Evolutionary conservation across 345 rosid genomes (phyloP).

Genomic region (Eucalyptus microcorys): DNA sequence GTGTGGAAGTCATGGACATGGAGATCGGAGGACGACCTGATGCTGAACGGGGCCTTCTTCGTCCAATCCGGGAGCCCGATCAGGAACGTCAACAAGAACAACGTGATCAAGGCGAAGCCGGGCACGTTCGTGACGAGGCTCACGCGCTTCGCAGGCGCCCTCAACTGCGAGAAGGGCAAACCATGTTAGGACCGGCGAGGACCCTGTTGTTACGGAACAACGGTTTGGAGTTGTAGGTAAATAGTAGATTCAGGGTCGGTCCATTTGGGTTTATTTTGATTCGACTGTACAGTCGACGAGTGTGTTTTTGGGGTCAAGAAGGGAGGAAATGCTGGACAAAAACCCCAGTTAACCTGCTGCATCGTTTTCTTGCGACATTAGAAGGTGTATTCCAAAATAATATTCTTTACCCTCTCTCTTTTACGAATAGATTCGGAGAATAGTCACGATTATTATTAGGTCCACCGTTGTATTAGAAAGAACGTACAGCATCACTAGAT

Average conservation of each 20-base stretch:
- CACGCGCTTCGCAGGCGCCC: conserved; percentile 14
- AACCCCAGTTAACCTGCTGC: not conserved
- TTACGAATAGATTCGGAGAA: not conserved
- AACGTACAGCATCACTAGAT: not conserved
- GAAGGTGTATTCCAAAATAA: not conserved
- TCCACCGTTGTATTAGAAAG: not conserved
- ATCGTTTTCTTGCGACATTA: not conserved
- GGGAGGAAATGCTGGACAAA: not conserved
- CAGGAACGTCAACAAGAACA: not conserved
- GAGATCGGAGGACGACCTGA: conserved; percentile 18
- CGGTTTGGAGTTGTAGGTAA: not conserved
- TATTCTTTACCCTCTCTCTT: not conserved
- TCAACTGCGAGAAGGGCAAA: conserved; percentile 4
- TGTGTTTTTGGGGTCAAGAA: not conserved
- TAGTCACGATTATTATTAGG: not conserved
- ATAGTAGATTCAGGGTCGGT: not conserved
- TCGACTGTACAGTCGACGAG: not conserved
- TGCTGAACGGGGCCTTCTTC: conserved; percentile 36
- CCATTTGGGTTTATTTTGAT: not conserved
- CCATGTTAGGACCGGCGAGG: not conserved
- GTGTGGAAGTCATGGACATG: conserved; percentile 35
- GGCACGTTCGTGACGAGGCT: conserved; percentile 13
- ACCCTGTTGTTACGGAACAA: not conserved
- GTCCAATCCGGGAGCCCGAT: conserved; percentile 5
- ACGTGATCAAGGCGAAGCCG: conserved; percentile 13